Conservation (phyloP, 306 rosid species). For the Cicer chorassanicum region DNA sequence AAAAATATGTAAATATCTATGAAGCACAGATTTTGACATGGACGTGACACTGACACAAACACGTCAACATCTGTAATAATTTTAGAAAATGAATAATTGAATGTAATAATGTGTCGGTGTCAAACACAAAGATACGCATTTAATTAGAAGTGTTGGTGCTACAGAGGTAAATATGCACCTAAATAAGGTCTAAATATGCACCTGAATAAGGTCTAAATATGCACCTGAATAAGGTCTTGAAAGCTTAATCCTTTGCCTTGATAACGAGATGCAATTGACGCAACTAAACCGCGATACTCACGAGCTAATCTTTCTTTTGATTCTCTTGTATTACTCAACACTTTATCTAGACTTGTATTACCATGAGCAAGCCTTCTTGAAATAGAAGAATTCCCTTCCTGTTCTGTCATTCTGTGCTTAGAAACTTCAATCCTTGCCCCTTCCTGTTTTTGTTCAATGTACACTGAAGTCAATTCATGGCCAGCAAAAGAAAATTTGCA, state of each 20-base stretch:
- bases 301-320: constrained; percentile 62
- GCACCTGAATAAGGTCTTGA: constrained; percentile 88
- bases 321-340: constrained; percentile 57
- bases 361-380: constrained; percentile 48
- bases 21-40: no score
- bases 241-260: constrained; percentile 78
- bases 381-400: constrained; percentile 51
- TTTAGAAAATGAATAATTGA: no score
- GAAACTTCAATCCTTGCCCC: constrained; percentile 64
- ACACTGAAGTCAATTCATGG: neutral
- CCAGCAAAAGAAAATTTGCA: neutral
- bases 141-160: no score
- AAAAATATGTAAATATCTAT: neutral
- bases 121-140: no score
- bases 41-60: no score
- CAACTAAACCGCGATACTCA: constrained; percentile 63
- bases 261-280: constrained; percentile 69
- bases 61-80: no score
- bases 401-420: constrained; percentile 49
- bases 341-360: constrained; percentile 55
- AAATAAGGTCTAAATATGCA: constrained; percentile 62
- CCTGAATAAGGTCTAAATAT: constrained; percentile 71
- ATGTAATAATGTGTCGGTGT: no score
- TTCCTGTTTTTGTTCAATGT: constrained; percentile 52
- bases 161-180: constrained; percentile 52